Conservation (phyloP, 2,329 filamentous ascomycete genomes). For the Fusarium sp. region DNA sequence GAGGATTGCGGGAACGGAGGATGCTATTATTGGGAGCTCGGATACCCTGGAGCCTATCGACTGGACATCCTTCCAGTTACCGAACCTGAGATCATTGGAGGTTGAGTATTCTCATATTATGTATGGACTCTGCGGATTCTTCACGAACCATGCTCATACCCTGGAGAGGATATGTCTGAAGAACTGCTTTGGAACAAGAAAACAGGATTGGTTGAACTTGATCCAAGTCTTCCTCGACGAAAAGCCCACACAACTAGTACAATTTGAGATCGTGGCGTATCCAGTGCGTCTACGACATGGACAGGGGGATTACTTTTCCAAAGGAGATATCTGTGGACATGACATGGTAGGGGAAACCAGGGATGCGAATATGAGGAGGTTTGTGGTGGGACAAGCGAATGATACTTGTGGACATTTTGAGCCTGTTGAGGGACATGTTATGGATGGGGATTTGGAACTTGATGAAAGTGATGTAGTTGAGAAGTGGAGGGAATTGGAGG, state of each 20-base stretch:
- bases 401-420: background rate
- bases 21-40: background rate
- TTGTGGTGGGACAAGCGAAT: conserved; percentile 6
- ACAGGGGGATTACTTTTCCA: background rate
- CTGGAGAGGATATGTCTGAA: background rate
- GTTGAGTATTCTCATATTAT: conserved; percentile 1
- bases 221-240: background rate
- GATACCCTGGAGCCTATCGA: conserved; percentile 6
- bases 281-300: background rate
- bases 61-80: background rate
- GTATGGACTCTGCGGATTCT: background rate
- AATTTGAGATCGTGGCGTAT: background rate
- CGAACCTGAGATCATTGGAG: background rate
- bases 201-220: background rate
- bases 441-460: background rate
- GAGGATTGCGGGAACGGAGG: background rate
- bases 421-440: background rate
- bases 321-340: background rate
- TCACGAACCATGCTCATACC: background rate
- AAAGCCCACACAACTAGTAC: background rate
- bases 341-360: background rate
- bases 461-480: conserved; percentile 8
- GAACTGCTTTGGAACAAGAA: background rate
- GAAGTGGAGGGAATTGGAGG: background rate
- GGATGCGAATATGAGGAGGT: background rate